Evolutionary conservation across 225 moss, liverwort and hornwort species (phyloP).

Genomic region (Bryum argenteum): DNA sequence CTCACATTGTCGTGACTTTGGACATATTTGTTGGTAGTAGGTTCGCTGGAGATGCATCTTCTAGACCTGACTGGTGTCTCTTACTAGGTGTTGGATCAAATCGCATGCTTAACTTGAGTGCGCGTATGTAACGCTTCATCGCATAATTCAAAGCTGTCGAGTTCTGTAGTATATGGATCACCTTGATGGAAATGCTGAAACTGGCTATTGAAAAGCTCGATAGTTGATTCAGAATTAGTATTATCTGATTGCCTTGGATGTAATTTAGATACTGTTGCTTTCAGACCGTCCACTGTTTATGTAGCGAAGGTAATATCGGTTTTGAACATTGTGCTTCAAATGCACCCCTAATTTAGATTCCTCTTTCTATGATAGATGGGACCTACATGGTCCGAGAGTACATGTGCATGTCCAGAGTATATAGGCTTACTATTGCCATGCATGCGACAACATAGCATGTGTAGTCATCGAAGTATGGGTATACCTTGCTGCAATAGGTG

Average conservation of each 20-base stretch:
- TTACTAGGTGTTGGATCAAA: slow-evolving; percentile 12
- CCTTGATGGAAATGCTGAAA: slow-evolving; percentile 8
- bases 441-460: slow-evolving; percentile 6
- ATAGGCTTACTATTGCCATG: slow-evolving; percentile 7
- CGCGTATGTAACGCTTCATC: neutral
- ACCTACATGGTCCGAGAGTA: neutral
- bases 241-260: neutral
- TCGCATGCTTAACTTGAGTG: slow-evolving; percentile 31
- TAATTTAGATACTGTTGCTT: slow-evolving; percentile 1
- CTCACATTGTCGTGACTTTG: neutral
- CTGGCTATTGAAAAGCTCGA: neutral
- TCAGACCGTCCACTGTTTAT: slow-evolving; percentile 3
- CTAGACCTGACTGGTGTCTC: neutral
- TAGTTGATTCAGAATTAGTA: slow-evolving; percentile 1
- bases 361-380: slow-evolving; percentile 6
- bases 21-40: slow-evolving; percentile 2
- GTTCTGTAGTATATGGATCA: slow-evolving; percentile 2
- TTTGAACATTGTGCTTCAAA: neutral
- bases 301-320: slow-evolving; percentile 4
- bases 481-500: neutral
- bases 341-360: neutral
- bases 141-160: slow-evolving; percentile 13
- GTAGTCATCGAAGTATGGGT: neutral
- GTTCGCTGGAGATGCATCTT: slow-evolving; percentile 2
- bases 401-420: neutral